phyloP scores from a whole-genome alignment of 768 basidiomycete species.

The Boletus vermiculosoides region DNA sequence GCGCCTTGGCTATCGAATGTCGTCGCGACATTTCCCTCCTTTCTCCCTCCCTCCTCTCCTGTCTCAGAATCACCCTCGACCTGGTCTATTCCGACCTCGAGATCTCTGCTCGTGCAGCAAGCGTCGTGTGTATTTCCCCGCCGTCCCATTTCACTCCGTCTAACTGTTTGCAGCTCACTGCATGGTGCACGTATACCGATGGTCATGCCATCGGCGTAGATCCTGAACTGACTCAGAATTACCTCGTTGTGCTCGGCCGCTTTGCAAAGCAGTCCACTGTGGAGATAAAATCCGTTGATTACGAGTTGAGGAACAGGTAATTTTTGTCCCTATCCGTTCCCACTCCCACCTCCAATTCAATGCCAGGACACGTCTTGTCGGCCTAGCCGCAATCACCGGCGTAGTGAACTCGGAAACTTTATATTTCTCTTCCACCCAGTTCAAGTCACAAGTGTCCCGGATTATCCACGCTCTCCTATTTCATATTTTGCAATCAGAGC shows the following conservation, averaged over 20 bases:
- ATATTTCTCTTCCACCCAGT: slow-evolving; percentile 69
- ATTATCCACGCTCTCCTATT: slow-evolving; percentile 72
- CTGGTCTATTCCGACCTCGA: slow-evolving; percentile 67
- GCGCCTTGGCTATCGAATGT: slow-evolving; percentile 83
- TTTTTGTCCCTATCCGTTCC: background rate
- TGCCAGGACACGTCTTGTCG: slow-evolving; percentile 76
- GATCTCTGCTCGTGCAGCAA: slow-evolving; percentile 73
- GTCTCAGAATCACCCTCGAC: slow-evolving; percentile 56
- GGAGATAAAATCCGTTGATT: slow-evolving; percentile 50
- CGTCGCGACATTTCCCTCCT: slow-evolving; percentile 77
- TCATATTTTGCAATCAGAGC: slow-evolving; percentile 62
- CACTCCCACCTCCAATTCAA: background rate
- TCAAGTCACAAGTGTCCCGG: slow-evolving; percentile 64
- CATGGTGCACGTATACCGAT: slow-evolving; percentile 91
- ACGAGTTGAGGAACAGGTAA: slow-evolving; percentile 74
- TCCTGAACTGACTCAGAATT: slow-evolving; percentile 62
- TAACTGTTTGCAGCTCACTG: slow-evolving; percentile 62
- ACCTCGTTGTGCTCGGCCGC: slow-evolving; percentile 61
- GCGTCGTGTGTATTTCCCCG: slow-evolving; percentile 55
- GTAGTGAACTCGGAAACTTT: slow-evolving; percentile 83
- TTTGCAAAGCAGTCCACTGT: slow-evolving; percentile 63
- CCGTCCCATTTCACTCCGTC: background rate
- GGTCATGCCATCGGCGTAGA: slow-evolving; percentile 82
- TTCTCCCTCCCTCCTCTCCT: slow-evolving; percentile 65
- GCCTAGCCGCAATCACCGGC: slow-evolving; percentile 77